Evolutionary conservation across 2,329 filamentous ascomycete genomes (phyloP).

Genomic region (Clarireedia monteithiana): DNA sequence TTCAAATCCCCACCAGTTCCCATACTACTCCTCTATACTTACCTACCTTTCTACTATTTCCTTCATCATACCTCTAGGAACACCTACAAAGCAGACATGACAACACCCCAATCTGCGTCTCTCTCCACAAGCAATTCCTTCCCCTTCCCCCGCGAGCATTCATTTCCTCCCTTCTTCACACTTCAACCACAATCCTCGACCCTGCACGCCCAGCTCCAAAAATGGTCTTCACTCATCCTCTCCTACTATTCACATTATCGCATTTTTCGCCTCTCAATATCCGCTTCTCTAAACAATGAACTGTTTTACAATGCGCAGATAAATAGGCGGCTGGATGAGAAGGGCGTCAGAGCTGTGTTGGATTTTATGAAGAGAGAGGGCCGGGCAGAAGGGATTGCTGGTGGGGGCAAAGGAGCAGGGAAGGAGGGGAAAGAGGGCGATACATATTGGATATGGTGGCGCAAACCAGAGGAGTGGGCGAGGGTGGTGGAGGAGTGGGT

Average conservation of each 20-base stretch:
- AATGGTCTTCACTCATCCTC: slow-evolving; percentile 83
- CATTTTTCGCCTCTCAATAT: slow-evolving; percentile 66
- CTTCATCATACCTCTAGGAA: background rate
- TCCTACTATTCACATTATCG: slow-evolving; percentile 74
- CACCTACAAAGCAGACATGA: background rate
- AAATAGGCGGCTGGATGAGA: slow-evolving; percentile 40
- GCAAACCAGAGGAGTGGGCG: slow-evolving; percentile 85
- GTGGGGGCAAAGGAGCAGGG: slow-evolving; percentile 45
- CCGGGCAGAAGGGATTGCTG: slow-evolving; percentile 57
- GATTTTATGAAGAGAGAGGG: slow-evolving; percentile 52
- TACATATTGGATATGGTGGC: slow-evolving; percentile 74
- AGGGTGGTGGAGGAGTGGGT: slow-evolving; percentile 34
- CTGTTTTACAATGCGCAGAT: slow-evolving; percentile 53
- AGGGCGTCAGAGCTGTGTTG: slow-evolving; percentile 50
- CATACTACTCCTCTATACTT: no score
- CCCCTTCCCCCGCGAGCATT: slow-evolving; percentile 56
- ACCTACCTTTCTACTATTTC: background rate
- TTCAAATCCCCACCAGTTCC: no score
- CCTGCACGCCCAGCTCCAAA: slow-evolving; percentile 65
- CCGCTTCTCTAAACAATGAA: slow-evolving; percentile 46
- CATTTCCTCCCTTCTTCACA: slow-evolving; percentile 81
- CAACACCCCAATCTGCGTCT: no score
- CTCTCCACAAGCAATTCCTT: slow-evolving; percentile 30
- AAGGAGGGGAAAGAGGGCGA: slow-evolving; percentile 36
- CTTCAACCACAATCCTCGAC: slow-evolving; percentile 68